phyloP scores from a whole-genome alignment of 2,329 filamentous ascomycete genomes.

The Lasiodiplodia sp. region DNA sequence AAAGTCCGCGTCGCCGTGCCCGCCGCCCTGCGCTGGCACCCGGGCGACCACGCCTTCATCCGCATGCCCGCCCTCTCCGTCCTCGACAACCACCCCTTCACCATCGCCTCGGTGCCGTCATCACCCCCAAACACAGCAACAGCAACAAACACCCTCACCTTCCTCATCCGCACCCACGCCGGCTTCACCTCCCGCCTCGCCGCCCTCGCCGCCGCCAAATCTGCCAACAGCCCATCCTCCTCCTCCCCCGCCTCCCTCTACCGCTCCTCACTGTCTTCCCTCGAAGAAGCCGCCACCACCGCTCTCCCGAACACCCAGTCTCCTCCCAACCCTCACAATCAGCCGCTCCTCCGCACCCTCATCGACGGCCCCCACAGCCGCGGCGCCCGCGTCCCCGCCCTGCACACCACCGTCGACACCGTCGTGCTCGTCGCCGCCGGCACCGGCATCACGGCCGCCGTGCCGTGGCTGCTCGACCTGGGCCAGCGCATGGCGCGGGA shows the following conservation, averaged over 20 bases:
- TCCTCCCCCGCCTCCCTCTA: neutral
- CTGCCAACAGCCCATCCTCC: neutral
- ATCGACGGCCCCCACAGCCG: slow-evolving; percentile 41
- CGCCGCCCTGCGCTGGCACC: slow-evolving; percentile 37
- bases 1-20: slow-evolving; percentile 35
- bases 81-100: slow-evolving; percentile 43
- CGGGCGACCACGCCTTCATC: slow-evolving; percentile 68
- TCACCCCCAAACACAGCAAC: neutral
- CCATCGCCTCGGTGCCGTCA: slow-evolving; percentile 38
- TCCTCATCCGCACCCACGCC: slow-evolving; percentile 35
- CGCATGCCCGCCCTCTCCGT: slow-evolving; percentile 36
- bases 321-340: too few species aligned
- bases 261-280: neutral
- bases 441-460: slow-evolving; percentile 31
- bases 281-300: neutral
- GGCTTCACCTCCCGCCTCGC: slow-evolving; percentile 38
- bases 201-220: neutral
- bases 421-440: slow-evolving; percentile 34
- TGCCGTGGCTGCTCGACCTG: slow-evolving; percentile 33
- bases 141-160: slow-evolving; percentile 33
- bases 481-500: slow-evolving; percentile 19
- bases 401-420: slow-evolving; percentile 33
- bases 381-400: slow-evolving; percentile 33
- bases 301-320: too few species aligned
- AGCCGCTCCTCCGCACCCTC: slow-evolving; percentile 30